Evolutionary conservation across 2,329 filamentous ascomycete genomes (phyloP).

Genomic region (Scytalidium sp.): DNA sequence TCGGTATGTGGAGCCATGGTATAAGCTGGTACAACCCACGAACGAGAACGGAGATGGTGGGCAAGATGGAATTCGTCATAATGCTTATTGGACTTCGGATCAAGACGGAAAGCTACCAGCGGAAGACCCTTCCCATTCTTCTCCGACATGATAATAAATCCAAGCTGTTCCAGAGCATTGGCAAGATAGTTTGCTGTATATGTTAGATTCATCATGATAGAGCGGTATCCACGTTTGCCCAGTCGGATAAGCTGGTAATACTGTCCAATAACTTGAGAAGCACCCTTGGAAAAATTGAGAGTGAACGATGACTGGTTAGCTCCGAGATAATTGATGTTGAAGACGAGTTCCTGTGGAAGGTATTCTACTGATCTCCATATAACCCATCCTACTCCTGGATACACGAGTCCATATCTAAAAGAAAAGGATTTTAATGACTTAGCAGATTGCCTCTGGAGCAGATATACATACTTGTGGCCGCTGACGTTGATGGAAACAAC

Average conservation of each 20-base stretch:
- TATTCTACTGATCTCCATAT: constrained; percentile 82
- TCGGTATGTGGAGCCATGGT: constrained; percentile 92
- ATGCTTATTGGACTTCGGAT: constrained; percentile 49
- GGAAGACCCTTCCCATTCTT: constrained; percentile 75
- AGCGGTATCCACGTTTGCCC: constrained; percentile 85
- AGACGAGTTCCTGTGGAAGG: constrained; percentile 87
- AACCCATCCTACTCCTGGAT: constrained; percentile 92
- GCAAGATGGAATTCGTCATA: constrained; percentile 79
- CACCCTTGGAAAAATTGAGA: constrained; percentile 95
- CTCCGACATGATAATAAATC: constrained; percentile 87
- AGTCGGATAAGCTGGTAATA: constrained; percentile 97
- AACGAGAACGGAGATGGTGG: constrained; percentile 79
- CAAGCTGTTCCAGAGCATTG: constrained; percentile 66
- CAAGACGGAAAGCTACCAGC: constrained; percentile 83
- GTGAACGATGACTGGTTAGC: constrained; percentile 95
- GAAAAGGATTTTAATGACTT: no score
- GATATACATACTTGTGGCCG: constrained; percentile 76
- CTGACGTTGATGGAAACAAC: constrained; percentile 94
- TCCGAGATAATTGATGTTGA: constrained; percentile 99
- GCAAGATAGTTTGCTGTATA: constrained; percentile 85
- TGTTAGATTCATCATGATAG: constrained; percentile 93
- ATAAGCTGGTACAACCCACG: constrained; percentile 94
- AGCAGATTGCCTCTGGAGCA: not conserved
- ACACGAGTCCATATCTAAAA: constrained; percentile 78
- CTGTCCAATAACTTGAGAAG: constrained; percentile 91